Evolutionary conservation across 768 basidiomycete genomes (phyloP).

Genomic region (Termitomyces sp.): DNA sequence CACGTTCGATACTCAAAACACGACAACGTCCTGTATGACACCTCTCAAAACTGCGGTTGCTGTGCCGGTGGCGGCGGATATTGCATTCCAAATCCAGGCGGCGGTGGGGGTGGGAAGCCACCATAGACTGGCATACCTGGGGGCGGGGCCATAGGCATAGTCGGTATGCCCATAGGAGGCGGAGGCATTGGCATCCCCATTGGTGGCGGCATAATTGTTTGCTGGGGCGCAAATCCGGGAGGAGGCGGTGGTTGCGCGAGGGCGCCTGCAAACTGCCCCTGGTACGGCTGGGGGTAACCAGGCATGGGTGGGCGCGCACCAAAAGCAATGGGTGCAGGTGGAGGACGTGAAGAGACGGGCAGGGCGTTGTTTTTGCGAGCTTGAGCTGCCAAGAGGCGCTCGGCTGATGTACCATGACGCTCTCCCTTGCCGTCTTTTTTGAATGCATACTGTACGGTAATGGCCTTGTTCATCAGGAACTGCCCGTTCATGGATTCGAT

Average conservation of each 20-base stretch:
- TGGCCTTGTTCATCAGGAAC: slow-evolving; percentile 97
- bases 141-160: slow-evolving; percentile 15
- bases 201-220: slow-evolving; percentile 53
- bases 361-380: slow-evolving; percentile 93
- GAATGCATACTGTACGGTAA: slow-evolving; percentile 96
- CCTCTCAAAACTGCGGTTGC: slow-evolving; percentile 23
- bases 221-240: slow-evolving; percentile 71
- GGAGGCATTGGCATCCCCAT: slow-evolving; percentile 31
- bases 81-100: slow-evolving; percentile 54
- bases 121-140: slow-evolving; percentile 42
- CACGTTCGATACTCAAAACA: not conserved
- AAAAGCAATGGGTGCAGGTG: slow-evolving; percentile 68
- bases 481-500: slow-evolving; percentile 96
- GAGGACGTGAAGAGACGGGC: slow-evolving; percentile 70
- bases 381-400: slow-evolving; percentile 91
- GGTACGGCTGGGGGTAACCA: slow-evolving; percentile 71
- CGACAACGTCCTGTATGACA: not conserved
- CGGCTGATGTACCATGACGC: slow-evolving; percentile 94
- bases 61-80: slow-evolving; percentile 43
- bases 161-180: slow-evolving; percentile 25
- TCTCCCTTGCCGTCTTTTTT: slow-evolving; percentile 99
- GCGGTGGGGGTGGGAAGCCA: slow-evolving; percentile 57
- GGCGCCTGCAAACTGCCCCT: slow-evolving; percentile 91
- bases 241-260: slow-evolving; percentile 80
- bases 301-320: slow-evolving; percentile 57